Evolutionary conservation across 1,284 basidiomycete genomes (phyloP), one percentile per base, ranked within the genome.

Genomic region (Microbotryum scabiosae): DNA sequence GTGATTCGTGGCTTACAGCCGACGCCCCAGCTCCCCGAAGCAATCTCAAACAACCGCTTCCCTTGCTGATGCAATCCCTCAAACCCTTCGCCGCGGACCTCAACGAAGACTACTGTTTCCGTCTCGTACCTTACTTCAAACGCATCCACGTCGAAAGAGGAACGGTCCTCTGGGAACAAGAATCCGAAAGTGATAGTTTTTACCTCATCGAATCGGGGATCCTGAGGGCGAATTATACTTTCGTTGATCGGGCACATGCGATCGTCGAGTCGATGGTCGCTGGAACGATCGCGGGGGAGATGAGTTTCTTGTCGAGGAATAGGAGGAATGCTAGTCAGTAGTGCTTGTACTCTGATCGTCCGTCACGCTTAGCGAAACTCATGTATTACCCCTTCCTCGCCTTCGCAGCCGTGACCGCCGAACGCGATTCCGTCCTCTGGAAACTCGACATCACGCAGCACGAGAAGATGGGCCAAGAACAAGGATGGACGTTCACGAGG

Each of bases 151-250:
- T 87, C 0, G 76, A 81, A 0, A 78, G 80, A 6, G 88, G 84
- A 0, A 76, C 81, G 32, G 77, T 85, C 0, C 79, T 97, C 0
- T 97, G 90, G 88, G 78, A 76, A 8, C 85, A 85, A 60, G 84
- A 82, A 25, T 88, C 92, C 50, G 71, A 75, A 0, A 80, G 91
- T 0, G 87, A 94, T 72, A 65, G 63, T 18, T 70, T 72, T 61
- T 96, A 92, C 75, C 79, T 96, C 66, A 85, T 96, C 68, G 85
- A 94, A 70, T 80, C 83, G 0, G 92, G 92, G 12, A 82, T 89
- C 41, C 79, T 96, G 45, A 80, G 87, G 16, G 91, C 91, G 6
- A 62, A 48, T 36, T 69, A 68, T 50, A 44, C 85, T 56, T 82
- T 86, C 66, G 78, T 81, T 8, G 80, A 81, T 30, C 74, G 77